A percentile compares a stretch with the other conserved stretches of the same genome.
These are phyloP conservation scores for Hymenochaete sp. DNA, from an alignment of 1,284 basidiomycete genomes.

Conservation along the genomic window DNA sequence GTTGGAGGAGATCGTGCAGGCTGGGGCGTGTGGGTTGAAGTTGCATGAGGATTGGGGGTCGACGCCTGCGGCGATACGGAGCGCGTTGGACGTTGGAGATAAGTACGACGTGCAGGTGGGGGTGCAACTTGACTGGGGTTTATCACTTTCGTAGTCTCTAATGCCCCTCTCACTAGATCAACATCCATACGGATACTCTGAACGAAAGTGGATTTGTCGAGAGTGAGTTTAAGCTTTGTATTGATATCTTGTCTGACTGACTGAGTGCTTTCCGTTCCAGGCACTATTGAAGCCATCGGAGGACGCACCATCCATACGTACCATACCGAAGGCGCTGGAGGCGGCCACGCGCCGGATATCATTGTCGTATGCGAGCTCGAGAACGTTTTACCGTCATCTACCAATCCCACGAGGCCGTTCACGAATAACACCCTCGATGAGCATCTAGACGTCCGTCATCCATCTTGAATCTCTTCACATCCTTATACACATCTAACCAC, in stretches of 20 bases:
- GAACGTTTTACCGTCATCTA: slow-evolving; percentile 95
- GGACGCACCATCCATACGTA: slow-evolving; percentile 96
- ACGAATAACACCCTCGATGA: slow-evolving; percentile 92
- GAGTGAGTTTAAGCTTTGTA: slow-evolving; percentile 37
- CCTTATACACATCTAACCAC: background rate
- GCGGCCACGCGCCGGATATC: slow-evolving; percentile 97
- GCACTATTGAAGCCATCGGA: slow-evolving; percentile 86
- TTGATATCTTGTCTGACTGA: slow-evolving; percentile 4
- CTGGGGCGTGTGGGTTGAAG: slow-evolving; percentile 89
- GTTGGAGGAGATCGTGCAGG: slow-evolving; percentile 77
- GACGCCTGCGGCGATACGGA: slow-evolving; percentile 80
- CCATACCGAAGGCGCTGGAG: slow-evolving; percentile 89
- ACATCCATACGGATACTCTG: slow-evolving; percentile 95
- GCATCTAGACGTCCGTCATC: slow-evolving; percentile 77
- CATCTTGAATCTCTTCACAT: background rate
- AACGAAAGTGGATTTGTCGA: slow-evolving; percentile 94
- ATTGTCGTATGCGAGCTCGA: slow-evolving; percentile 87
- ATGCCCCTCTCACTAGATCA: no score
- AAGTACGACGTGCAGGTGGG: slow-evolving; percentile 89
- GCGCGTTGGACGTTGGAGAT: slow-evolving; percentile 77
- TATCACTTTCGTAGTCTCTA: no score
- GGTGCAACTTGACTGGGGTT: background rate
- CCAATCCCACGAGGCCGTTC: slow-evolving; percentile 94
- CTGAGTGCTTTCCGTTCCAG: slow-evolving; percentile 36
- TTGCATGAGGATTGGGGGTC: slow-evolving; percentile 98